Conservation (phyloP, 176 grass and related monocot genomes). For the Phragmites australis region DNA sequence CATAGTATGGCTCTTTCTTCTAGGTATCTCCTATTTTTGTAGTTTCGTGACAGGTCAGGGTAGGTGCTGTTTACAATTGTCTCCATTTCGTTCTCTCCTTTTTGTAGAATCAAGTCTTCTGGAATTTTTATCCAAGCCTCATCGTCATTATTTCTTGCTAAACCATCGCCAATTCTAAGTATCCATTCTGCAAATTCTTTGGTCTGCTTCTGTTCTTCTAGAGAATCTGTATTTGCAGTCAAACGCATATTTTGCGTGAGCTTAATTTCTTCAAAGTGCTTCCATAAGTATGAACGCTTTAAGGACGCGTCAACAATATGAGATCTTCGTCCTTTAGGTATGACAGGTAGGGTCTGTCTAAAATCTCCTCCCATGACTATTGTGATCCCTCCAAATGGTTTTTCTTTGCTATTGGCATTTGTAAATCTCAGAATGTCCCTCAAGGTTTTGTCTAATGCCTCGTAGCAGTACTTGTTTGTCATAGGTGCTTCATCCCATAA, state of each 20-base stretch:
- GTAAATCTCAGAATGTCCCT: background rate
- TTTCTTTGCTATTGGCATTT: background rate
- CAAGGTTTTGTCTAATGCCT: slow-evolving; percentile 13
- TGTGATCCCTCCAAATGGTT: slow-evolving; percentile 18
- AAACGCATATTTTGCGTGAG: slow-evolving; percentile 17
- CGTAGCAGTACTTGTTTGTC: background rate
- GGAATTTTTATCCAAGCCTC: background rate
- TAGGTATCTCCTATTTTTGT: background rate
- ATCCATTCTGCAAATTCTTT: slow-evolving; percentile 1
- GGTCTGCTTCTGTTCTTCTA: background rate
- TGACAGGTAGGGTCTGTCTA: background rate
- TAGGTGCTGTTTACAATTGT: background rate
- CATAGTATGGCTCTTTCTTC: background rate
- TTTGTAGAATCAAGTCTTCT: background rate
- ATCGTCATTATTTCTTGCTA: background rate
- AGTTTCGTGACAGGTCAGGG: background rate
- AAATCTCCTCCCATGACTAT: background rate
- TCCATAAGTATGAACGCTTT: slow-evolving; percentile 15
- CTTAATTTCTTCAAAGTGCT: background rate
- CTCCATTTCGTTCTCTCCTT: background rate
- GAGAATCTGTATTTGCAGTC: background rate
- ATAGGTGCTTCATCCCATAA: slow-evolving; percentile 9
- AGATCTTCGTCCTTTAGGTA: background rate
- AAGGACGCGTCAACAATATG: background rate
- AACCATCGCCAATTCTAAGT: background rate